Conservation (phyloP, 2,329 filamentous ascomycete species). For the Aspergillus fijiensis region DNA sequence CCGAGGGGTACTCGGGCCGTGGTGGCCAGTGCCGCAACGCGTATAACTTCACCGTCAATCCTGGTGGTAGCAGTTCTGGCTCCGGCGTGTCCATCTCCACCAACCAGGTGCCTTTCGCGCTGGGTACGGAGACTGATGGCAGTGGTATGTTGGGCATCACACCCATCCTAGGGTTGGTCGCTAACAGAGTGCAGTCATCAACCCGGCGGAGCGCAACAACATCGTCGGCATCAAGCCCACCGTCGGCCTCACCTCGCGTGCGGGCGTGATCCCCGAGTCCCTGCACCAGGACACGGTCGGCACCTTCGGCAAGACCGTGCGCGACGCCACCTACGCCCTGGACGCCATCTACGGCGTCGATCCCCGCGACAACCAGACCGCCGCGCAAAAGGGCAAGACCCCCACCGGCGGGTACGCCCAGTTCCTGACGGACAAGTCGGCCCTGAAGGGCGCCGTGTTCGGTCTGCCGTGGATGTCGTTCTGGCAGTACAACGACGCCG, state of each 20-base stretch:
- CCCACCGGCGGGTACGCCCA: slow-evolving; percentile 58
- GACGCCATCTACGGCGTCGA: slow-evolving; percentile 69
- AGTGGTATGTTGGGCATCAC: slow-evolving; percentile 44
- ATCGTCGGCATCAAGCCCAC: slow-evolving; percentile 75
- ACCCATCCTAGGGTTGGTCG: not conserved
- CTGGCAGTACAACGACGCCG: slow-evolving; percentile 61
- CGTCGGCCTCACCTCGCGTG: slow-evolving; percentile 67
- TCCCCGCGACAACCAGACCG: slow-evolving; percentile 64
- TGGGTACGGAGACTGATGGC: slow-evolving; percentile 75
- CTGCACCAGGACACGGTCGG: slow-evolving; percentile 70
- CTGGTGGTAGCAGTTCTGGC: slow-evolving; percentile 68
- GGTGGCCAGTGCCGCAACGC: slow-evolving; percentile 65
- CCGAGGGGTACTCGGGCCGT: slow-evolving; percentile 64
- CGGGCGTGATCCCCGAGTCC: slow-evolving; percentile 64
- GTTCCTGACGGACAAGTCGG: slow-evolving; percentile 54
- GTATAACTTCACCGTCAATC: slow-evolving; percentile 68
- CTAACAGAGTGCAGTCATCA: slow-evolving; percentile 54
- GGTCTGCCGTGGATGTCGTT: slow-evolving; percentile 71
- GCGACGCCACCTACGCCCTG: slow-evolving; percentile 66
- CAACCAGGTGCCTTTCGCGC: slow-evolving; percentile 62
- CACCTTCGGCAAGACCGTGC: slow-evolving; percentile 64
- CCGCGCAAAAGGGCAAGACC: slow-evolving; percentile 55
- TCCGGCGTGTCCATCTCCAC: slow-evolving; percentile 64
- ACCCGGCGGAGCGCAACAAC: slow-evolving; percentile 67
- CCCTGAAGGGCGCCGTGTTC: slow-evolving; percentile 63